A percentile compares a stretch with the other conserved stretches of the same genome.
These are phyloP conservation scores for Suhomyces tanzawaensis DNA, from an alignment of 805 yeast species.

Conservation along the genomic window DNA sequence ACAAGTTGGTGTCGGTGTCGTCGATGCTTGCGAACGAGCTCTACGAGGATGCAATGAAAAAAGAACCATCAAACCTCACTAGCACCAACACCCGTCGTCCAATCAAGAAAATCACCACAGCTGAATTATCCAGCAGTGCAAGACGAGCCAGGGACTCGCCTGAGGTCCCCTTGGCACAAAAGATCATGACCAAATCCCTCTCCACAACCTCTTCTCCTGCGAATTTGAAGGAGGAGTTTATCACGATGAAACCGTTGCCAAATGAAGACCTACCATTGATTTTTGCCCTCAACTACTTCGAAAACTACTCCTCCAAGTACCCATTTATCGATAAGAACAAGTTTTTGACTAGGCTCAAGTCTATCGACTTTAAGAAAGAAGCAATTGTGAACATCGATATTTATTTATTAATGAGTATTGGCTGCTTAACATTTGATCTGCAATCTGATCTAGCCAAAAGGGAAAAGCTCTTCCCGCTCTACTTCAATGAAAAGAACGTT, in stretches of 20 bases:
- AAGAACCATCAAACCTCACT: background rate
- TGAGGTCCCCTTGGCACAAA: slow-evolving; percentile 4
- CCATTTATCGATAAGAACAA: slow-evolving; percentile 30
- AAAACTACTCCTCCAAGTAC: slow-evolving; percentile 34
- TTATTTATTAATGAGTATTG: slow-evolving; percentile 38
- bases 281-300: slow-evolving; percentile 35
- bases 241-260: slow-evolving; percentile 32
- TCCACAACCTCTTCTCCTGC: background rate
- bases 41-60: slow-evolving; percentile 4
- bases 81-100: background rate
- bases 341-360: slow-evolving; percentile 21
- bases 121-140: slow-evolving; percentile 7
- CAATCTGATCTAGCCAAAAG: slow-evolving; percentile 15
- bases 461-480: slow-evolving; percentile 19
- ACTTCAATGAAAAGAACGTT: slow-evolving; percentile 32
- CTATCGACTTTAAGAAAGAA: slow-evolving; percentile 33
- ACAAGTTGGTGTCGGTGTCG: slow-evolving; percentile 22
- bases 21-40: slow-evolving; percentile 19
- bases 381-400: slow-evolving; percentile 37
- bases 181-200: slow-evolving; percentile 4
- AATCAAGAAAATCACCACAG: slow-evolving; percentile 7
- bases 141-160: slow-evolving; percentile 7
- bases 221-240: slow-evolving; percentile 29
- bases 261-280: slow-evolving; percentile 28
- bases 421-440: slow-evolving; percentile 36